Evolutionary conservation across 345 rosid genomes (phyloP), one percentile per base, ranked within the genome.

Genomic region (Eucalyptus tenuipes): DNA sequence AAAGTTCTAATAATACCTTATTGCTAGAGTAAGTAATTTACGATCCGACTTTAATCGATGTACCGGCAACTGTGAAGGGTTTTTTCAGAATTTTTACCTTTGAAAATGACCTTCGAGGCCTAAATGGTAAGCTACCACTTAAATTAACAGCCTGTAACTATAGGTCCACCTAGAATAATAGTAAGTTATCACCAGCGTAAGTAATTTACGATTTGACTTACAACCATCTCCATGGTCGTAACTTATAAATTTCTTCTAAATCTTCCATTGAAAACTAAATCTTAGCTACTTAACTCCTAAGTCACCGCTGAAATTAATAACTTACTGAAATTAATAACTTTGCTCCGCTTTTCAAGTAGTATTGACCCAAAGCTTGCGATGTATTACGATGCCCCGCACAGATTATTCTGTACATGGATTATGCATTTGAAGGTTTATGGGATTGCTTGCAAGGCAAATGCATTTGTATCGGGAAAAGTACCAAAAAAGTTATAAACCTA

Each of bases 401-500:
- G 2, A 1, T 52, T 59, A 59, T 59, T 59, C n/a, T 59, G 31
- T 25, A 59, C 7, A 11, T 25, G 2, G n/a, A 0, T 8, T 59
- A 59, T 59, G n/a, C 11, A 59, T 59, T 25, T 59, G 7, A 24
- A 59, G 66, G 13, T 24, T 25, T 10, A 59, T 25, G 29, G 29
- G 66, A 24, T 59, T 10, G 14, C n/a, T 25, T 59, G n/a, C n/a
- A 11, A 25, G 66, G 14, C 66, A 59, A 59, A 59, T 24, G 64
- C 14, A 57, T 57, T 57, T 57, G n/a, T 0, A 52, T 7, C 0
- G 9, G 24, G 10, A 52, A 52, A 52, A 52, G 2, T 52, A 52
- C 0, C 24, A 1, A 52, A 52, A 17, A 52, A 52, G 3, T 18
- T 24, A 1, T 52, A 7, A 52, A 52, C 0, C 0, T 52, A 52